Percentiles rank a stretch among this genome's conserved stretches.
Conservation (phyloP, 1,139 yeast species). For the Taphrina pruni region DNA sequence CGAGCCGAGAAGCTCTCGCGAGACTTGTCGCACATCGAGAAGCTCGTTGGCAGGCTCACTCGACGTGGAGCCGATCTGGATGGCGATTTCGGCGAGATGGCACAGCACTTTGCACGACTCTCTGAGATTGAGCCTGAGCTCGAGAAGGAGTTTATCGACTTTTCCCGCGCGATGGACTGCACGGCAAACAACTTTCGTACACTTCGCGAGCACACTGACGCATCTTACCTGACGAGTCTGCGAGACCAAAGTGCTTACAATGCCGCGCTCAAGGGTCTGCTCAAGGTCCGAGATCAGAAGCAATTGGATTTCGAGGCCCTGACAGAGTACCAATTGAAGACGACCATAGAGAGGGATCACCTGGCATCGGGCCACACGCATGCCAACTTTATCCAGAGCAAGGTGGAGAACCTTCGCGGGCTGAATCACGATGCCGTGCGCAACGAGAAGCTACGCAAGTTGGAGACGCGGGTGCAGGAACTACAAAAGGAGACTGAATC, state of each 20-base stretch:
- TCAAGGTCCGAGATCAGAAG: conserved; percentile 87
- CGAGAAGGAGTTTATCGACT: conserved; percentile 60
- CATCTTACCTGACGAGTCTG: conserved; percentile 77
- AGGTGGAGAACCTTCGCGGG: conserved; percentile 66
- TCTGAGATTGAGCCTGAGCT: conserved; percentile 61
- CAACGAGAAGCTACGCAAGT: conserved; percentile 59
- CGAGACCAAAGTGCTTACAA: conserved; percentile 89
- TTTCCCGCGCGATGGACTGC: conserved; percentile 61
- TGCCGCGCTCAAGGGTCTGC: conserved; percentile 70
- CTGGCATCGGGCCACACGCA: conserved; percentile 59
- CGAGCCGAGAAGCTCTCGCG: conserved; percentile 83
- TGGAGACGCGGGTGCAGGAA: conserved; percentile 63
- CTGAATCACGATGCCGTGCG: conserved; percentile 64
- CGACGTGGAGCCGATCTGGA: conserved; percentile 75
- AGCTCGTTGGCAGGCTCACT: conserved; percentile 72
- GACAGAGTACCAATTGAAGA: conserved; percentile 74
- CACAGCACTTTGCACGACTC: conserved; percentile 70
- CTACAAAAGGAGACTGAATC: conserved; percentile 65
- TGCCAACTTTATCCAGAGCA: conserved; percentile 60
- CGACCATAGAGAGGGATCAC: conserved; percentile 68
- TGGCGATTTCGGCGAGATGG: conserved; percentile 73
- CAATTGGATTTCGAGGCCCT: conserved; percentile 88
- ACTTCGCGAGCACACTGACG: conserved; percentile 72
- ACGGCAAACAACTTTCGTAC: conserved; percentile 55
- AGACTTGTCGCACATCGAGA: conserved; percentile 77